phyloP scores from a whole-genome alignment of 129 eudicot genomes.

The Saussurea involucrata region DNA sequence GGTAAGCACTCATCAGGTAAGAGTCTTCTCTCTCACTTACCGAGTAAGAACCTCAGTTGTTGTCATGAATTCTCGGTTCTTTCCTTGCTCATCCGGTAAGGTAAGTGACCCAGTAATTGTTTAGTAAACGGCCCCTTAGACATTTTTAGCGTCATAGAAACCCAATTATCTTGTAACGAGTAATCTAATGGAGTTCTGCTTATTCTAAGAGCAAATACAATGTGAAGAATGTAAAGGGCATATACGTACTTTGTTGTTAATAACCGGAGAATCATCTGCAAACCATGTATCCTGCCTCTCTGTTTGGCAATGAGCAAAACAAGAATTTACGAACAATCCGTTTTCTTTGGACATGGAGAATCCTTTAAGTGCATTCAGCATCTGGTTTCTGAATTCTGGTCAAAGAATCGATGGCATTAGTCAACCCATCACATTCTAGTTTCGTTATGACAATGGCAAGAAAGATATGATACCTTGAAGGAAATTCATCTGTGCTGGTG shows the following conservation, averaged over 20 bases:
- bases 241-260: conserved; percentile 60
- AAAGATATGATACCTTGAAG: conserved; percentile 44
- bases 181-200: too few relatives aligned
- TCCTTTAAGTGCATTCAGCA: conserved; percentile 59
- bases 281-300: conserved; percentile 96
- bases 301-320: conserved; percentile 90
- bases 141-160: too few relatives aligned
- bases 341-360: conserved; percentile 52
- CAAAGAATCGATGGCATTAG: neutral
- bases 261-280: conserved; percentile 60
- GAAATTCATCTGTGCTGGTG: conserved; percentile 65
- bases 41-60: too few relatives aligned
- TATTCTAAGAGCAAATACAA: neutral
- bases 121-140: too few relatives aligned
- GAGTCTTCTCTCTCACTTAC: too few relatives aligned
- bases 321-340: conserved; percentile 79
- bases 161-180: too few relatives aligned
- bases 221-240: neutral
- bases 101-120: too few relatives aligned
- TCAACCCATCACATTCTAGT: neutral
- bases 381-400: conserved; percentile 71
- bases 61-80: too few relatives aligned
- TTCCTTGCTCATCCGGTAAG: too few relatives aligned
- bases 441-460: neutral
- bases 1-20: too few relatives aligned